Evolutionary conservation across 2,329 filamentous ascomycete species (phyloP).

Genomic region (Colletotrichum sp.): DNA sequence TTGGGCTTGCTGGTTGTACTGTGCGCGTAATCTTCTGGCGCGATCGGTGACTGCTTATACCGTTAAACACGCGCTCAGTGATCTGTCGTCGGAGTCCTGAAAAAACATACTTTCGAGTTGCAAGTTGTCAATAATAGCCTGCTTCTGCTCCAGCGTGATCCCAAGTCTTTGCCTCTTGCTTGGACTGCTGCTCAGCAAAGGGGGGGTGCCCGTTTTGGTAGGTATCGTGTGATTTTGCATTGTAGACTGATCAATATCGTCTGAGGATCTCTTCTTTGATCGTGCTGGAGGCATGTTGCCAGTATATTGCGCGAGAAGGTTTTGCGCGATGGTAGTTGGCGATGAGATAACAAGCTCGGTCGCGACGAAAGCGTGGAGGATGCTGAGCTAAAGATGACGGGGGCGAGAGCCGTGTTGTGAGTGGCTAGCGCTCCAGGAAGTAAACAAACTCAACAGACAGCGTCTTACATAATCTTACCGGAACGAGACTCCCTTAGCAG

Average conservation of each 20-base stretch:
- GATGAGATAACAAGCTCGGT: not conserved
- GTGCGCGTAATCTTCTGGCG: slow-evolving; percentile 83
- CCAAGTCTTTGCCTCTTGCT: slow-evolving; percentile 64
- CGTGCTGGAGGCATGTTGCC: slow-evolving; percentile 52
- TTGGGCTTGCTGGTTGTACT: slow-evolving; percentile 87
- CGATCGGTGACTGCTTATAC: slow-evolving; percentile 75
- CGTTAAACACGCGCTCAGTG: slow-evolving; percentile 17
- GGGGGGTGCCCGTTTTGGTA: slow-evolving; percentile 36
- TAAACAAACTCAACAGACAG: slow-evolving; percentile 25
- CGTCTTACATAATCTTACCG: slow-evolving; percentile 14
- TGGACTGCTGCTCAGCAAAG: slow-evolving; percentile 58
- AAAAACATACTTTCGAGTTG: slow-evolving; percentile 78
- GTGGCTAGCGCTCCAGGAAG: slow-evolving; percentile 23
- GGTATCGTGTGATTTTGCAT: slow-evolving; percentile 26
- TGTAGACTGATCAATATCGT: slow-evolving; percentile 23
- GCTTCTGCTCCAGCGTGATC: slow-evolving; percentile 76
- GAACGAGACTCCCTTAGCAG: not conserved
- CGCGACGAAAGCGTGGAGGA: slow-evolving; percentile 7
- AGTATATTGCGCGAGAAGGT: slow-evolving; percentile 32
- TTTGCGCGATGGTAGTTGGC: not conserved
- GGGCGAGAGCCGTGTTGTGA: slow-evolving; percentile 12
- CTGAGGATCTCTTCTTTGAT: slow-evolving; percentile 36
- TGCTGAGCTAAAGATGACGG: not conserved
- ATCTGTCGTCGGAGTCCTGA: not conserved
- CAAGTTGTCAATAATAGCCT: slow-evolving; percentile 85